phyloP scores from a whole-genome alignment of 2,329 filamentous ascomycete genomes.

The Clarireedia paspali region DNA sequence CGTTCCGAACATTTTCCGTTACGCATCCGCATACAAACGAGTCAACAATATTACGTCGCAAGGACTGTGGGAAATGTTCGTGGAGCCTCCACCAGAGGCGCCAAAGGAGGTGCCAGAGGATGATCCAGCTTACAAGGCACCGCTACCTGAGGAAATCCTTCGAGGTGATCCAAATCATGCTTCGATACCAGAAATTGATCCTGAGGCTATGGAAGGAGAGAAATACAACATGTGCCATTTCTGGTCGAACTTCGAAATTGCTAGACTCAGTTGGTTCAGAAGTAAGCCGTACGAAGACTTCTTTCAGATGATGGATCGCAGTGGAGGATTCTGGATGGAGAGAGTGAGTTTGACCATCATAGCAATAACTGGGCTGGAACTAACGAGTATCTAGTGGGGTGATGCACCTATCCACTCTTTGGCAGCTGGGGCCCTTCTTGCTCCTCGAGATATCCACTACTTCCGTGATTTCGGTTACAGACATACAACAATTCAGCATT shows the following conservation, averaged over 20 bases:
- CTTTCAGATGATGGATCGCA: conserved; percentile 97
- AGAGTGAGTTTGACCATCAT: conserved; percentile 51
- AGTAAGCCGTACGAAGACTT: conserved; percentile 98
- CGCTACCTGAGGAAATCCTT: conserved; percentile 73
- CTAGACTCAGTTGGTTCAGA: conserved; percentile 87
- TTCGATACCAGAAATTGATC: conserved; percentile 72
- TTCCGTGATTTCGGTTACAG: conserved; percentile 98
- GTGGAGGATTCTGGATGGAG: conserved; percentile 99
- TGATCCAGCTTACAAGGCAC: conserved; percentile 45
- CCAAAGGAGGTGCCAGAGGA: conserved; percentile 49
- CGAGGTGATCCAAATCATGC: conserved; percentile 65
- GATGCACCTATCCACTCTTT: conserved; percentile 98
- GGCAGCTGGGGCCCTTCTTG: conserved; percentile 80
- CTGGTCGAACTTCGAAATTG: conserved; percentile 99
- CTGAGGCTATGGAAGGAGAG: conserved; percentile 93
- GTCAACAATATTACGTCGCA: conserved; percentile 83
- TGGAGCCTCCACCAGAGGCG: conserved; percentile 63
- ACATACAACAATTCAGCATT: conserved; percentile 98
- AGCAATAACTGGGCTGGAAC: conserved; percentile 2
- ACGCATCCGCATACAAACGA: conserved; percentile 96
- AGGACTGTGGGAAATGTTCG: conserved; percentile 98
- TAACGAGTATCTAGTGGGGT: conserved; percentile 64
- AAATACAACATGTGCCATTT: conserved; percentile 99
- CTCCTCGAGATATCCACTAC: conserved; percentile 84
- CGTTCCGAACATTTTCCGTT: conserved; percentile 96